A percentile compares a stretch with the other conserved stretches of the same genome.
Evolutionary conservation across 164 flowering plant species (phyloP).

Genomic region (Magnolia sinica): DNA sequence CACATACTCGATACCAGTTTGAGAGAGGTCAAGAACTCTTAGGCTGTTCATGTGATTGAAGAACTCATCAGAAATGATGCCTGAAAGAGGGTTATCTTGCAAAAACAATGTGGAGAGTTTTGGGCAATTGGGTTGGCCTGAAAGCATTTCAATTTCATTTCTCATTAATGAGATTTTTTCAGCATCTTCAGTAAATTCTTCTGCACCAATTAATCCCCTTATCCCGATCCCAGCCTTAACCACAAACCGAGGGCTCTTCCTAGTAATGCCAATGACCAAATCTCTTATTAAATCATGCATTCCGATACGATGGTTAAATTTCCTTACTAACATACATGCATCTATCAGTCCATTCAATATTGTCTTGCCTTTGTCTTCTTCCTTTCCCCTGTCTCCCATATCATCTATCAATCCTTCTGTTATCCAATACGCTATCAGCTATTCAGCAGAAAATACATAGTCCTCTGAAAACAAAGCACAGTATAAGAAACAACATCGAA

Average conservation of each 20-base stretch:
- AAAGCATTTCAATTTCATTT: conserved; percentile 7
- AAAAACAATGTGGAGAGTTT: conserved; percentile 20
- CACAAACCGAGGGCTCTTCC: conserved; percentile 6
- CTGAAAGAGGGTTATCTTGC: not conserved
- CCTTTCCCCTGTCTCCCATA: conserved; percentile 7
- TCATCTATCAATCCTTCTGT: conserved; percentile 23
- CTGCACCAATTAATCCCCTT: not conserved
- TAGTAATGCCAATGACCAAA: conserved; percentile 17
- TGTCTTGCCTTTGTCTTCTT: conserved; percentile 17
- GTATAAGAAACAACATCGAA: conserved; percentile 6
- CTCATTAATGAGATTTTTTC: conserved; percentile 17
- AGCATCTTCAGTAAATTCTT: conserved; percentile 10
- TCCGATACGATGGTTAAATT: conserved; percentile 22
- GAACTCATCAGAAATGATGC: conserved; percentile 14
- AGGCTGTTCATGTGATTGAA: conserved; percentile 21
- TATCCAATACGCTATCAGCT: conserved; percentile 19
- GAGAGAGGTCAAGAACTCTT: conserved; percentile 24
- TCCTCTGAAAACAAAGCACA: conserved; percentile 16
- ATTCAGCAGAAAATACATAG: not conserved
- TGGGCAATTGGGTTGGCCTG: conserved; percentile 12
- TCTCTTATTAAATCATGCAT: conserved; percentile 41
- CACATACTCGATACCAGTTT: conserved; percentile 12
- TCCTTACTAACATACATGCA: conserved; percentile 16
- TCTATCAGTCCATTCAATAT: conserved; percentile 18
- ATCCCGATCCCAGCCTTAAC: conserved; percentile 12